phyloP scores from a whole-genome alignment of 768 basidiomycete genomes.

The Trichaptum fuscoviolaceum region DNA sequence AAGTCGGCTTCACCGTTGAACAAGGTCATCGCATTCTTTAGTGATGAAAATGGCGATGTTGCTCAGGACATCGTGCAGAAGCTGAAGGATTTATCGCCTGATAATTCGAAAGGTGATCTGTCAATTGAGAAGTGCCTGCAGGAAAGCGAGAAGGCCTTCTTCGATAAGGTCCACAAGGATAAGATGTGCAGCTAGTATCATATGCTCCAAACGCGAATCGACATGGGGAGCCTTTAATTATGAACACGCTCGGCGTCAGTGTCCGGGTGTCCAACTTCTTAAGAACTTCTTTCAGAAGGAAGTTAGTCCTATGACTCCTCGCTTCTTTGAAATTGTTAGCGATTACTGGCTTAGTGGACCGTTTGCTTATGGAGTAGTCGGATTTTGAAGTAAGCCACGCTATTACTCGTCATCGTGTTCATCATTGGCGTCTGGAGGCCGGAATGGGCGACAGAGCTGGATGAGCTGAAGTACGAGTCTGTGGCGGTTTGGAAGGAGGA shows the following conservation, averaged over 20 bases:
- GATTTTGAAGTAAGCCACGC: conserved; percentile 78
- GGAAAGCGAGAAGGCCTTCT: conserved; percentile 93
- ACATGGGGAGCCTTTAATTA: conserved; percentile 48
- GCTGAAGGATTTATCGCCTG: conserved; percentile 67
- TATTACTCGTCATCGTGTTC: conserved; percentile 75
- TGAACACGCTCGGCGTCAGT: conserved; percentile 59
- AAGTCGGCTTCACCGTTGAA: conserved; percentile 88
- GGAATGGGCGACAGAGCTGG: too few relatives aligned
- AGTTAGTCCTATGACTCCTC: conserved; percentile 93
- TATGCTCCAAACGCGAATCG: conserved; percentile 73
- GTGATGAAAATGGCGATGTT: conserved; percentile 89
- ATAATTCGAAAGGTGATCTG: conserved; percentile 86
- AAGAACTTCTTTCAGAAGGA: conserved; percentile 81
- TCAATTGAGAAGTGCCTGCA: conserved; percentile 88
- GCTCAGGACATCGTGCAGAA: conserved; percentile 86
- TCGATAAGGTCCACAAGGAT: conserved; percentile 83
- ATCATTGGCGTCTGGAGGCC: conserved; percentile 85
- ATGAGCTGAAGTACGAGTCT: too few relatives aligned
- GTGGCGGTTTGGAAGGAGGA: too few relatives aligned
- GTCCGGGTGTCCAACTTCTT: conserved; percentile 71
- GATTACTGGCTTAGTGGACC: conserved; percentile 92
- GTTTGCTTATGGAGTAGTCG: conserved; percentile 84
- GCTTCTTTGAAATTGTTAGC: conserved; percentile 83
- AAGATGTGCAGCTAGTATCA: conserved; percentile 80
- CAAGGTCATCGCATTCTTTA: conserved; percentile 93